These are phyloP conservation scores for Marchantia polymorpha DNA, from an alignment of 225 moss, liverwort and hornwort genomes.

Conservation along the genomic window DNA sequence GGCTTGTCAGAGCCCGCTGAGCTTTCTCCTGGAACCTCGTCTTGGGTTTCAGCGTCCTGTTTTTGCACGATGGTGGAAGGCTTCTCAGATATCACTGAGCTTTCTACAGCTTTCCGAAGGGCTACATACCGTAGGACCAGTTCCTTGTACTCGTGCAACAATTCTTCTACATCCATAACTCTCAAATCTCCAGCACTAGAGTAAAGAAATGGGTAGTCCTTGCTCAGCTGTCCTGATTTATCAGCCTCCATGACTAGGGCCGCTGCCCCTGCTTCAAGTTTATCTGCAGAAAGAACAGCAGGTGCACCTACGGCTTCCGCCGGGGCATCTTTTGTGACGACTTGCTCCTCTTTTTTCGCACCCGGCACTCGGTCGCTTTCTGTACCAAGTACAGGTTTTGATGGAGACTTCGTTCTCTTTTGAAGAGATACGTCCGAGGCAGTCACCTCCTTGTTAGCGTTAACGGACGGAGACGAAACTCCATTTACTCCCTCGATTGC, in stretches of 20 bases:
- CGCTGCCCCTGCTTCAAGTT: slow-evolving; percentile 63
- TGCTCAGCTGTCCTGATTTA: slow-evolving; percentile 66
- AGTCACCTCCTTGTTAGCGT: slow-evolving; percentile 31
- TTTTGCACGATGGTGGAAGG: slow-evolving; percentile 12
- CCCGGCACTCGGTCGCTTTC: slow-evolving; percentile 41
- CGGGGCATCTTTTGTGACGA: slow-evolving; percentile 36
- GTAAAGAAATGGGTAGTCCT: slow-evolving; percentile 84
- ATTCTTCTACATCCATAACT: slow-evolving; percentile 77
- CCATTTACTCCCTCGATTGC: slow-evolving; percentile 51
- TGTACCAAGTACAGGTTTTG: slow-evolving; percentile 37
- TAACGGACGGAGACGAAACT: slow-evolving; percentile 34
- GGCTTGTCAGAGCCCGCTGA: slow-evolving; percentile 31
- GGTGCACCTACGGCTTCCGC: slow-evolving; percentile 33
- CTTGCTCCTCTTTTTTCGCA: slow-evolving; percentile 52
- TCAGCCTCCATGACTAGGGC: slow-evolving; percentile 73
- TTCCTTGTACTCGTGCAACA: slow-evolving; percentile 90
- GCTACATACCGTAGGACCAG: slow-evolving; percentile 81
- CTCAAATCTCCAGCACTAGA: slow-evolving; percentile 84
- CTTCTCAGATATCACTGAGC: slow-evolving; percentile 34
- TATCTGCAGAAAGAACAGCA: slow-evolving; percentile 44
- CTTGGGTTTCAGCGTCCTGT: slow-evolving; percentile 11
- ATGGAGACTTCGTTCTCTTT: slow-evolving; percentile 35
- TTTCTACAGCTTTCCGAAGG: slow-evolving; percentile 74
- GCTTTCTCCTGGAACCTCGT: slow-evolving; percentile 31
- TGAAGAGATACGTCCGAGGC: slow-evolving; percentile 31